Evolutionary conservation across 2,329 filamentous ascomycete genomes (phyloP), one percentile per base, ranked within the genome.

Genomic region (Teratosphaeria zuluensis): DNA sequence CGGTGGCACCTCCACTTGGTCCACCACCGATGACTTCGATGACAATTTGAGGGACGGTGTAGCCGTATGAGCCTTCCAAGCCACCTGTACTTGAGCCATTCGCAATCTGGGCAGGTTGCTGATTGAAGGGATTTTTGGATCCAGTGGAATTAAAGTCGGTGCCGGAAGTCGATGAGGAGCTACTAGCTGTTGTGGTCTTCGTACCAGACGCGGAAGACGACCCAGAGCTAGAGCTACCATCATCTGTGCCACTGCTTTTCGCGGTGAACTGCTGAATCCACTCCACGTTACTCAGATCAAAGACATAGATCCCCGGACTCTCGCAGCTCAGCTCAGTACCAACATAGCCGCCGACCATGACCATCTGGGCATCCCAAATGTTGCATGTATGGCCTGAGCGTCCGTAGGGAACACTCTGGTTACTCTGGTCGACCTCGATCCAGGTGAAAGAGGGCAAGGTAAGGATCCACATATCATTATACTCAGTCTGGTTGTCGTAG

Each of bases 391-490:
- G 89, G 0, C 89, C 89, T 1, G 85, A 83, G 57, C 90, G 82
- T 2, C 78, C 86, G 7, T 80, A 73, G 73, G 87, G 69, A 5
- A 76, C 56, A 56, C 66, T 62, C 69, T 82, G 70, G 0, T 74
- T 72, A 4, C 72, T 69, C 54, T 77, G 77, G 61, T 87, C 77
- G 28, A 88, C 85, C 66, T 84, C 75, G 56, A 87, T 87, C 90
- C 90, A 94, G 4, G 83, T 89, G 70, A 95, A 95, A 0, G 86
- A 86, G 0, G 90, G 90, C 5, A 95, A 75, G 0, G 88, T 89
- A 12, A 94, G 76, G 24, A 91, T 86, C 88, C 88, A 94, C 76
- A 88, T 84, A 66, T 91, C 86, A 30, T 84, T 81, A 67, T 87
- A 92, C 63, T 84, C 80, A 0, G 70, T 79, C 65, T 84, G 82